These are phyloP conservation scores for Eimeria falciformis DNA, from an alignment of 169 alveolate genomes.

Conservation along the genomic window DNA sequence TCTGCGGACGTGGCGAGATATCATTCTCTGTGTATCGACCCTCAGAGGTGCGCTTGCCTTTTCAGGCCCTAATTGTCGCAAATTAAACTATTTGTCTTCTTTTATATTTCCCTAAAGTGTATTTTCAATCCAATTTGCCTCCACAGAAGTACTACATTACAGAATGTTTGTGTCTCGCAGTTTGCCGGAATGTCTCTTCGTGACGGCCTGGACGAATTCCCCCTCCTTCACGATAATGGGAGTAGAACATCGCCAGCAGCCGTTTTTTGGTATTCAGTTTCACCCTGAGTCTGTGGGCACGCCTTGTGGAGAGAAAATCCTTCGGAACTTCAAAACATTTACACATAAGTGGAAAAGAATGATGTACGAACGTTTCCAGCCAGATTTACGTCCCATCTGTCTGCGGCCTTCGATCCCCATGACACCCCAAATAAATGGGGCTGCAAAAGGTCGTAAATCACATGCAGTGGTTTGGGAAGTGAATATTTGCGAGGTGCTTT, in stretches of 20 bases:
- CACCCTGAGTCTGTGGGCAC: constrained; percentile 84
- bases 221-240: constrained; percentile 81
- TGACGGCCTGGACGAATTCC: constrained; percentile 60
- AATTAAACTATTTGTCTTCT: background rate
- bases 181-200: constrained; percentile 50
- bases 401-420: background rate
- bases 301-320: constrained; percentile 67
- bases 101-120: too few relatives aligned
- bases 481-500: background rate
- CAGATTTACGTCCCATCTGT: background rate
- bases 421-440: background rate
- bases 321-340: constrained; percentile 52
- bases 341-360: constrained; percentile 44
- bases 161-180: constrained; percentile 58
- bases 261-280: constrained; percentile 83
- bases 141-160: too few relatives aligned
- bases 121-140: too few relatives aligned
- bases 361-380: background rate
- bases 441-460: background rate
- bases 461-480: constrained; percentile 22
- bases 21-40: constrained; percentile 67
- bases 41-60: background rate
- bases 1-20: constrained; percentile 63
- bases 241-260: constrained; percentile 75
- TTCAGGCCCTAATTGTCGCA: background rate